Base-by-base conservation (phyloP, 2,329 filamentous ascomycete genomes). In the Zasmidium angulare region DNA sequence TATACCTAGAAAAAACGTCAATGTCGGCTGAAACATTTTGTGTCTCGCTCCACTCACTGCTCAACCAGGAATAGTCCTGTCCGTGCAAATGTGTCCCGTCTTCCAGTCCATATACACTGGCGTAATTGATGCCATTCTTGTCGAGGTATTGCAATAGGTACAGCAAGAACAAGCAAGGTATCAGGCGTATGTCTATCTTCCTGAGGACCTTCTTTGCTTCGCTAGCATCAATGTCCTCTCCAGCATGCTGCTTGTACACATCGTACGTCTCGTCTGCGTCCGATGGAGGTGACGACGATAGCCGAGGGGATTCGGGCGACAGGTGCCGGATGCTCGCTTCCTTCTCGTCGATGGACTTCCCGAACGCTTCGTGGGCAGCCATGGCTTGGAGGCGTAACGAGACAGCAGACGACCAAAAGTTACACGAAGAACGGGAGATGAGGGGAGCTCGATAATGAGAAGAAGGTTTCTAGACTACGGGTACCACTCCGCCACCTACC, bases 41-140 rank as follows among this genome's bases (percentile, higher is more conserved):
- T 43, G 24, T 53, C 1, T 22, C 20, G 19, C 47, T 36, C 24
- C 14, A 14, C 36, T 43, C 40, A 52, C 29, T 50, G 21, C 40
- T 75, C 10, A 82, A 73, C 82, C 82, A 84, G 12, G 78, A 78
- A 64, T 83, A 85, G 55, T 84, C 74, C 58, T 82, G 75, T 11
- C 78, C 78, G 7, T 74, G 63, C 4, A 85, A 72, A 55, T 82
- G 70, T 0, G 79, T 81, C 1, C 77, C 80, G 31, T 79, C 68
- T 47, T 79, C 70, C 12, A 83, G 68, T 0, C 80, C 81, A 63
- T 79, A 83, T 0, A 78, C 77, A 57, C 76, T 78, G 7, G 80
- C 79, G 68, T 82, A 83, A 43, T 71, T 68, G 51, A 72, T 65
- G 14, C 66, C 66, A 24, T 71, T 71, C 64, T 78, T 78, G 59